Conservation (phyloP, 1,284 basidiomycete genomes). For the Pseudozyma pruni region DNA sequence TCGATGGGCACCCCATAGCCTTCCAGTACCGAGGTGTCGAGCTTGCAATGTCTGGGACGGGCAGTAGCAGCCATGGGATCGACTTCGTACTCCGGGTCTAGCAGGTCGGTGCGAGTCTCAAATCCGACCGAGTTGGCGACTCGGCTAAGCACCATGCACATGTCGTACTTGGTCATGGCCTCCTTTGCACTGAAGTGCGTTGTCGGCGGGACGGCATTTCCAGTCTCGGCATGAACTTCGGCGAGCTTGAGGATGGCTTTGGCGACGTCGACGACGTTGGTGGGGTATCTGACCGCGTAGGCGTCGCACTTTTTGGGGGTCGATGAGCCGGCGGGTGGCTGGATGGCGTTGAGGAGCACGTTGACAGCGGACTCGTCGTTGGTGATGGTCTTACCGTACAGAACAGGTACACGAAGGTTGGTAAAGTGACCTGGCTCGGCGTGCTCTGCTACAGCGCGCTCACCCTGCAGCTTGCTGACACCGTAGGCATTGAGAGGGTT, state of each 20-base stretch:
- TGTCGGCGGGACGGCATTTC: conserved; percentile 54
- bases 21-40: conserved; percentile 53
- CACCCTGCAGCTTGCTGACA: conserved; percentile 60
- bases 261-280: conserved; percentile 70
- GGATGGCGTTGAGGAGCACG: conserved; percentile 55
- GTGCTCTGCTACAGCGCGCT: conserved; percentile 64
- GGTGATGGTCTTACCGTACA: conserved; percentile 57
- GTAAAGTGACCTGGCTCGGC: conserved; percentile 57
- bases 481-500: conserved; percentile 71
- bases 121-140: conserved; percentile 53
- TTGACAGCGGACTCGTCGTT: conserved; percentile 65
- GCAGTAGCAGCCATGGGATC: conserved; percentile 60
- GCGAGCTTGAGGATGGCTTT: conserved; percentile 68
- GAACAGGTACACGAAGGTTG: conserved; percentile 69
- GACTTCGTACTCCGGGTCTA: conserved; percentile 61
- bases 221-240: conserved; percentile 27
- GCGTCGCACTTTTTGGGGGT: conserved; percentile 52
- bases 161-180: conserved; percentile 71
- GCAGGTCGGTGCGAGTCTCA: conserved; percentile 47
- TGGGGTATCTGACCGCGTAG: conserved; percentile 71
- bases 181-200: conserved; percentile 70
- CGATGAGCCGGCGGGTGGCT: conserved; percentile 15
- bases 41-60: conserved; percentile 61
- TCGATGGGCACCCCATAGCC: conserved; percentile 53
- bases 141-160: conserved; percentile 65